Evolutionary conservation across 495 filamentous ascomycete species (phyloP).

Genomic region (Neurospora terricola): DNA sequence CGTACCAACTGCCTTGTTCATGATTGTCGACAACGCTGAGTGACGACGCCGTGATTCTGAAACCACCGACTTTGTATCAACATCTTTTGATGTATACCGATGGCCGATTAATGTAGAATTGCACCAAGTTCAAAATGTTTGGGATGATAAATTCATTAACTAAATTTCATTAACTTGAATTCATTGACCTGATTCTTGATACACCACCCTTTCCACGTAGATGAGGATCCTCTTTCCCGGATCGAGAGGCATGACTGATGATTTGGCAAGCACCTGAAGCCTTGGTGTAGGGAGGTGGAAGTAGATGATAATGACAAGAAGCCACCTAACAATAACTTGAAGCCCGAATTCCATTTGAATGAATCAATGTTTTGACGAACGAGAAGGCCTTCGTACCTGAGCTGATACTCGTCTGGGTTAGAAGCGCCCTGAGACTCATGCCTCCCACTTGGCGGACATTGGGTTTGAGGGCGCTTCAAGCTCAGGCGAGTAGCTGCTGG

Average conservation of each 20-base stretch:
- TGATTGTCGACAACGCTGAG: neutral
- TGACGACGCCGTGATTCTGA: neutral
- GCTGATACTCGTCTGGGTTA: neutral
- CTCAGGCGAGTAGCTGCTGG: neutral
- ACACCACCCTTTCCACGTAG: neutral
- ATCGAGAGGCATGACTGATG: neutral
- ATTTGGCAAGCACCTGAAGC: neutral
- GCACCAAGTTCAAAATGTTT: neutral
- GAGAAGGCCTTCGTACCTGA: neutral
- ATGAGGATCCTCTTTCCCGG: neutral
- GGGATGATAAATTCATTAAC: neutral
- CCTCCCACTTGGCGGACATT: neutral
- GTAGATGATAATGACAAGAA: rapidly evolving
- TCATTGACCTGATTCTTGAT: no score
- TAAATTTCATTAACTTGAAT: no score
- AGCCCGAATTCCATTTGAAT: neutral
- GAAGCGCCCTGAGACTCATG: neutral
- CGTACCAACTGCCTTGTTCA: no score
- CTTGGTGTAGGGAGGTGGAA: neutral
- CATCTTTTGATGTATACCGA: neutral
- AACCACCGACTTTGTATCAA: neutral
- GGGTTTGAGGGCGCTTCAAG: neutral
- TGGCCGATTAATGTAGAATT: neutral
- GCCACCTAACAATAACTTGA: neutral
- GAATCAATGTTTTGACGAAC: neutral